Evolutionary conservation across 768 basidiomycete genomes (phyloP), one percentile per base, ranked within the genome.

Genomic region (Leccinum sublutescens): DNA sequence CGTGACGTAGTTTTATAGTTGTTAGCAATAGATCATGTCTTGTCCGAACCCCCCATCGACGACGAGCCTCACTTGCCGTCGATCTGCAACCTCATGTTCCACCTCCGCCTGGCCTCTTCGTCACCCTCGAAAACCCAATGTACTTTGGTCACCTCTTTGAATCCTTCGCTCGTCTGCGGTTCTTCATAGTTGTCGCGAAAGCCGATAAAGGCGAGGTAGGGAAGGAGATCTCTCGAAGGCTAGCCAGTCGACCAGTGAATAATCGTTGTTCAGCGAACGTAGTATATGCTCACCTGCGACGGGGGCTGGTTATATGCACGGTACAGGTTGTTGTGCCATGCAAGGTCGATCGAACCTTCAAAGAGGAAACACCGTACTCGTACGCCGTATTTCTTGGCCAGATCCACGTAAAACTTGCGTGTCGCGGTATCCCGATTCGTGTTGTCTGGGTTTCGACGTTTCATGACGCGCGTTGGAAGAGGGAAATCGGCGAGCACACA

Each of bases 291-390:
- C 47, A 66, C 66, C 27, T 60, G 59, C 23, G 78, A 77, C 2
- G 81, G 70, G 0, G 85, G 84, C 31, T 82, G 74, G 60, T 82
- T 82, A 63, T 78, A 91, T 38, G 92, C 85, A 31, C 95, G 84
- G 69, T 96, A 97, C 8, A 95, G 74, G 66, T 95, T 95, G 71
- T 98, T 97, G 73, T 98, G 96, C 87, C 87, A 91, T 2, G 92
- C 92, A 7, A 96, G 80, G 50, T 93, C 89, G n/a, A 84, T 65
- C 9, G 88, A 83, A 48, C 86, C 89, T 9, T 83, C 78, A 65
- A 97, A 96, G 27, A 82, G 63, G 69, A 95, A 84, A 68, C 91
- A 91, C 56, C 93, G 81, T 3, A 84, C 76, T 2, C 81, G 78
- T 1, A 87, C 77, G 0, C 79, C 72, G 2, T 79, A 65, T 55